Evolutionary conservation across 257 asterid genomes (phyloP).

Genomic region (Petunia secreta): DNA sequence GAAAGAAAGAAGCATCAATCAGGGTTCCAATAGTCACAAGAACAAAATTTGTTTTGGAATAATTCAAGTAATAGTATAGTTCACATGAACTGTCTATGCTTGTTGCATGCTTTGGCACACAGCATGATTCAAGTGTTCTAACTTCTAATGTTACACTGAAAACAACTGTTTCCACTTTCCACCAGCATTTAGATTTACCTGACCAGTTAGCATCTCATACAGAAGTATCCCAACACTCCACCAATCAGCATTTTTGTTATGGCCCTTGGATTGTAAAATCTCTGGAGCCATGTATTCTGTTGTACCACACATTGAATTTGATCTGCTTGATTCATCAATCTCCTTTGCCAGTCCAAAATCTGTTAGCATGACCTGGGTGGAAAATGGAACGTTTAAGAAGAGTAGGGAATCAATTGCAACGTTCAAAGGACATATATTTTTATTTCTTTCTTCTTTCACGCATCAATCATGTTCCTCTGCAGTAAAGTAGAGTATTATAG

Average conservation of each 20-base stretch:
- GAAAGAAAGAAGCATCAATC: conserved; percentile 30
- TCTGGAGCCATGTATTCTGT: conserved; percentile 98
- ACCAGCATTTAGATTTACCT: conserved; percentile 50
- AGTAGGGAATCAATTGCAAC: conserved; percentile 25
- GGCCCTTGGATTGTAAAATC: conserved; percentile 77
- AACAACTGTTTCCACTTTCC: conserved; percentile 8
- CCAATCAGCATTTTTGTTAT: conserved; percentile 90
- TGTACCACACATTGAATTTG: conserved; percentile 92
- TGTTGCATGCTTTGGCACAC: conserved; percentile 4
- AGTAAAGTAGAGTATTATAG: conserved; percentile 14
- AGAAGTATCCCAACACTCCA: conserved; percentile 92
- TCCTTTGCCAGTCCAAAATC: conserved; percentile 96
- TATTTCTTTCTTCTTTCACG: conserved; percentile 16
- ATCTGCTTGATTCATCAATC: conserved; percentile 82
- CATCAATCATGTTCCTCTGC: conserved; percentile 28
- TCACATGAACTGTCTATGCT: neutral
- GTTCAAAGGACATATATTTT: conserved; percentile 8
- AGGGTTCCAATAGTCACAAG: neutral
- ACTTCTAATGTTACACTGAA: neutral
- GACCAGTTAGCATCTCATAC: conserved; percentile 88
- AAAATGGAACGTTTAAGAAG: conserved; percentile 24
- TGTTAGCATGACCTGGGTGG: conserved; percentile 75
- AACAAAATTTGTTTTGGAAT: neutral
- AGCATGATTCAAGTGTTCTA: conserved; percentile 3
- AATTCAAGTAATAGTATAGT: neutral